Conservation (phyloP, 2,329 filamentous ascomycete species). For the Talaromyces sp. region DNA sequence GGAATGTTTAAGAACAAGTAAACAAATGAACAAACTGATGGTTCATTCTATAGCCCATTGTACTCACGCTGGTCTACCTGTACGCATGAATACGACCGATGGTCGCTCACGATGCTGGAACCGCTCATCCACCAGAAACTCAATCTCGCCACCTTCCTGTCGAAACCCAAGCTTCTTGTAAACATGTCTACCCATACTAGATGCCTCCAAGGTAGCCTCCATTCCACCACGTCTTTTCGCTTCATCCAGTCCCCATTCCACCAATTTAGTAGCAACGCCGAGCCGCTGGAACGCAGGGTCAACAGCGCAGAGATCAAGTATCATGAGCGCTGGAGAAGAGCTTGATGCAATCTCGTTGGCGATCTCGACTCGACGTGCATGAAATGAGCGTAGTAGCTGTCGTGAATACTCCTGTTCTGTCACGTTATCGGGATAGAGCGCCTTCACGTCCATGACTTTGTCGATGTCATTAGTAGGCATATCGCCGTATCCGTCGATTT, state of each 20-base stretch:
- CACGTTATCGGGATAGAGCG: background rate
- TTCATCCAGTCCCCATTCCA: background rate
- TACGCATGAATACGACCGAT: background rate
- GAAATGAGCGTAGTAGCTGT: background rate
- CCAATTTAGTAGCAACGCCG: background rate
- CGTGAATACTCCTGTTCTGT: background rate
- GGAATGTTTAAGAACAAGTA: too few species aligned
- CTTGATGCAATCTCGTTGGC: background rate
- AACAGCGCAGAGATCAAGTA: slow-evolving; percentile 4
- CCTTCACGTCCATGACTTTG: background rate
- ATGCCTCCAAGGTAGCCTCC: background rate
- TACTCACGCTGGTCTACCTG: background rate
- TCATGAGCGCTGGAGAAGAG: background rate
- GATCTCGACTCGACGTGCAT: background rate
- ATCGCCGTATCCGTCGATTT: background rate
- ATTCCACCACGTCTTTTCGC: slow-evolving; percentile 1
- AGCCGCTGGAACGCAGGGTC: slow-evolving; percentile 4
- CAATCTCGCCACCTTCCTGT: slow-evolving; percentile 1
- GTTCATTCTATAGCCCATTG: too few species aligned
- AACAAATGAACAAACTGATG: too few species aligned
- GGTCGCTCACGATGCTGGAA: background rate
- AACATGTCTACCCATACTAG: slow-evolving; percentile 1
- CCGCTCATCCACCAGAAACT: background rate
- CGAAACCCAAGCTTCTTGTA: slow-evolving; percentile 4
- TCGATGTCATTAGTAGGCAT: background rate